These are phyloP conservation scores for Abelmoschus esculentus DNA, from an alignment of 345 rosid species.

Conservation along the genomic window DNA sequence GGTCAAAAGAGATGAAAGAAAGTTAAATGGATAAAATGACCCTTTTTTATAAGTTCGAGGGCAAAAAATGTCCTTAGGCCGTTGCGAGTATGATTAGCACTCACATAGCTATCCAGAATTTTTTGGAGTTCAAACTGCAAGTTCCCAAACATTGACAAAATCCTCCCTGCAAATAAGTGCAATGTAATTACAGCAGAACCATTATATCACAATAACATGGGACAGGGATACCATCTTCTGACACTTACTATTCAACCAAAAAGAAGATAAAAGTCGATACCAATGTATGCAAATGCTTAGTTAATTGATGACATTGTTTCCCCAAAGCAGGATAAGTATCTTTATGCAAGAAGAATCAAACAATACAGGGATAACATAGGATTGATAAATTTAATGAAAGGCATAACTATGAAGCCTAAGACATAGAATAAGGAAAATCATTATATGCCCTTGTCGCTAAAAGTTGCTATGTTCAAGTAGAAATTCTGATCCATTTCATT, in stretches of 20 bases:
- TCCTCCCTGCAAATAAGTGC: conserved; percentile 46
- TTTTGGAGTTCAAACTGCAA: conserved; percentile 82
- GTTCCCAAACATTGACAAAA: conserved; percentile 66
- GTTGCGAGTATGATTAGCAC: conserved; percentile 23
- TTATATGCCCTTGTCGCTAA: not conserved
- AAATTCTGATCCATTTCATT: not conserved
- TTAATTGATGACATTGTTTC: not conserved
- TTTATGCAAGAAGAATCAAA: not conserved
- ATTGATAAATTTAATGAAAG: not conserved
- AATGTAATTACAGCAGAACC: conserved; percentile 9
- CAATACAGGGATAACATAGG: not conserved
- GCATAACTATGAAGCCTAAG: not conserved
- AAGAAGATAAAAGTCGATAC: not conserved
- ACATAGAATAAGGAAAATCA: not conserved
- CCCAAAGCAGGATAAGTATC: not conserved
- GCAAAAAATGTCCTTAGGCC: too few relatives aligned
- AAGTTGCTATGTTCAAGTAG: not conserved
- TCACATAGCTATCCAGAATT: conserved; percentile 84
- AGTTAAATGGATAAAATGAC: too few relatives aligned
- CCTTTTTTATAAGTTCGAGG: too few relatives aligned
- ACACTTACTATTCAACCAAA: not conserved
- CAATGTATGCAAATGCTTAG: not conserved
- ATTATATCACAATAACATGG: not conserved
- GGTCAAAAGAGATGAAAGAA: too few relatives aligned
- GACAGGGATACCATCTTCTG: not conserved